Conservation (phyloP, 139 green algal species). For the Chlamydomonas sp. region DNA sequence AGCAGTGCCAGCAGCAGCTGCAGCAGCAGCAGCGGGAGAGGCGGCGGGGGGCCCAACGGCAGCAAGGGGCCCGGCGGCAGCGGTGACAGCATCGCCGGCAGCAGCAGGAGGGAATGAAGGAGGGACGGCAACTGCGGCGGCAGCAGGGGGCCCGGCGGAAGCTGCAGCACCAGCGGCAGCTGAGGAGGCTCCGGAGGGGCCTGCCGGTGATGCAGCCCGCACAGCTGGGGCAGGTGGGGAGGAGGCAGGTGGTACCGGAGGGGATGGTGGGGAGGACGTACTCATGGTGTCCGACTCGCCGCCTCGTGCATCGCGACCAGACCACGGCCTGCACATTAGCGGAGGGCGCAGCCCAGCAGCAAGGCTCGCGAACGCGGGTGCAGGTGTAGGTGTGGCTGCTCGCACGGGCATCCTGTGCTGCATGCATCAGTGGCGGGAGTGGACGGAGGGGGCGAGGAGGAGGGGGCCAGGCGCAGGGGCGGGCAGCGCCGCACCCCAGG, state of each 20-base stretch:
- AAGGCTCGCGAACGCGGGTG: no score
- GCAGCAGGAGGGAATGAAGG: conserved; percentile 14
- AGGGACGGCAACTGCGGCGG: background rate
- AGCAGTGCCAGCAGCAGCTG: conserved; percentile 4
- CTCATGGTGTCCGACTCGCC: no score
- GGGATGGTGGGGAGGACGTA: no score
- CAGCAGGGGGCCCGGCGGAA: background rate
- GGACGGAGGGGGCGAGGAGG: background rate
- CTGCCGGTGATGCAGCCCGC: background rate
- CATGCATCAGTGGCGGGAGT: conserved; percentile 19
- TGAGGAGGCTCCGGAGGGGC: background rate
- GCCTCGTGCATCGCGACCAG: no score
- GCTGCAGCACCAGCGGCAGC: background rate
- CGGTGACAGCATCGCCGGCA: conserved; percentile 8
- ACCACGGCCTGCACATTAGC: no score
- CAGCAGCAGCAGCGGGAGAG: background rate
- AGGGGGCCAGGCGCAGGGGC: no score
- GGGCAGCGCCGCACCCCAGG: no score
- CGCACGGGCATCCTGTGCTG: conserved; percentile 20
- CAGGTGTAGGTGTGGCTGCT: conserved; percentile 11
- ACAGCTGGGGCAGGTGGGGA: background rate
- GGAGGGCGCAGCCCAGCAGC: no score
- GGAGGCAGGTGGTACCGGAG: background rate
- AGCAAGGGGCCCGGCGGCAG: background rate
- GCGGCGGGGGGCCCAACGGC: background rate